phyloP scores from a whole-genome alignment of 768 basidiomycete genomes.

The Rhizopogon vulgaris region DNA sequence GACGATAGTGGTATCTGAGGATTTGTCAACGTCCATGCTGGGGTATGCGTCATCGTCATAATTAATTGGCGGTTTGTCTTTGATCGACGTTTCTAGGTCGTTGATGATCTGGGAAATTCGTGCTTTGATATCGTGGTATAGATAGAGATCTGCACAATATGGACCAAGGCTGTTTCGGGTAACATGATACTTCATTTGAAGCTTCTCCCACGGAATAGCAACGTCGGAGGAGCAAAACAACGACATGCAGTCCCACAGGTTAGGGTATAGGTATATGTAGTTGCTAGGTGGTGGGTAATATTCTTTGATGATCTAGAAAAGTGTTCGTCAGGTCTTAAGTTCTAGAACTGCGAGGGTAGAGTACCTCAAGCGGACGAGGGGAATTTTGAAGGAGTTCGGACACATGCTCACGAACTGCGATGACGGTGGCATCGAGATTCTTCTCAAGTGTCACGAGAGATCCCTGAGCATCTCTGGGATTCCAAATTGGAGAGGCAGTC shows the following conservation, averaged over 20 bases:
- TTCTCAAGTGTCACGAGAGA: conserved; percentile 61
- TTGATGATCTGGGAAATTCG: conserved; percentile 37
- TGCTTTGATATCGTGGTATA: conserved; percentile 54
- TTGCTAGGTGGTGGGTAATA: conserved; percentile 46
- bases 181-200: conserved; percentile 56
- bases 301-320: conserved; percentile 47
- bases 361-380: conserved; percentile 62
- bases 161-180: conserved; percentile 64
- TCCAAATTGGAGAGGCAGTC: conserved; percentile 90
- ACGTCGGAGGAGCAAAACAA: conserved; percentile 29
- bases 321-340: not conserved
- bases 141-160: conserved; percentile 68
- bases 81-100: conserved; percentile 16
- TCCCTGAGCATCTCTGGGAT: conserved; percentile 57
- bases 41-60: conserved; percentile 8
- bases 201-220: conserved; percentile 50
- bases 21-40: conserved; percentile 23
- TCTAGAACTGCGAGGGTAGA: conserved; percentile 7
- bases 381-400: conserved; percentile 59
- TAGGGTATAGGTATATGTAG: conserved; percentile 53
- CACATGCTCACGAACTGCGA: conserved; percentile 65
- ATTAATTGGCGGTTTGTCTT: conserved; percentile 9
- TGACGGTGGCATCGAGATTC: conserved; percentile 68
- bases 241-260: conserved; percentile 48
- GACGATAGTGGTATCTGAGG: conserved; percentile 11